Percentiles rank a stretch among this genome's conserved stretches.
Conservation (phyloP, 208 protist species). For the Trichomonas vaginalis region DNA sequence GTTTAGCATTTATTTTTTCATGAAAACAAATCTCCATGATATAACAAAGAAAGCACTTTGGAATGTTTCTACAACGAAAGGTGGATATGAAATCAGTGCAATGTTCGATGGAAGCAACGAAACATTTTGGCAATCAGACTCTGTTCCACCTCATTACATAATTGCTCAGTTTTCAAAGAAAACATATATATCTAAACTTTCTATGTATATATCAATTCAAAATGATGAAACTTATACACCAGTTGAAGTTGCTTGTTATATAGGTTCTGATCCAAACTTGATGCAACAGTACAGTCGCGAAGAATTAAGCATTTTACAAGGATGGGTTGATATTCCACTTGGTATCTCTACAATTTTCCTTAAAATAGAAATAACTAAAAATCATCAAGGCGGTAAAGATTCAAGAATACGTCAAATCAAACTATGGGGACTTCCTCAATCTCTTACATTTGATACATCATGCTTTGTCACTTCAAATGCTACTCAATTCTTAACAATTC, state of each 20-base stretch:
- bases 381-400: neutral
- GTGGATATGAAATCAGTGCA: neutral
- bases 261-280: neutral
- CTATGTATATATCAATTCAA: neutral
- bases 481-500: neutral
- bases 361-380: neutral
- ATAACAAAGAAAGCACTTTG: neutral
- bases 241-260: neutral
- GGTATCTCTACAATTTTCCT: neutral
- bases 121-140: slow-evolving; percentile 11
- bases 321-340: neutral
- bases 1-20: neutral
- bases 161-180: neutral
- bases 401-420: slow-evolving; percentile 15
- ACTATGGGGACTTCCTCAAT: neutral
- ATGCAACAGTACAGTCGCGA: neutral
- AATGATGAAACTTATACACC: neutral
- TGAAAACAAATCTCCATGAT: neutral
- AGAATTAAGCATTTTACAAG: neutral
- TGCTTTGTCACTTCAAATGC: neutral
- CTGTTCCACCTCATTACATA: neutral
- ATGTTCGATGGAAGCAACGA: neutral
- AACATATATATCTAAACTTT: neutral
- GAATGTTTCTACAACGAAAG: neutral
- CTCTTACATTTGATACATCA: neutral